Base-by-base conservation (phyloP, 1,284 basidiomycete species). In the Calocybe gambosa region DNA sequence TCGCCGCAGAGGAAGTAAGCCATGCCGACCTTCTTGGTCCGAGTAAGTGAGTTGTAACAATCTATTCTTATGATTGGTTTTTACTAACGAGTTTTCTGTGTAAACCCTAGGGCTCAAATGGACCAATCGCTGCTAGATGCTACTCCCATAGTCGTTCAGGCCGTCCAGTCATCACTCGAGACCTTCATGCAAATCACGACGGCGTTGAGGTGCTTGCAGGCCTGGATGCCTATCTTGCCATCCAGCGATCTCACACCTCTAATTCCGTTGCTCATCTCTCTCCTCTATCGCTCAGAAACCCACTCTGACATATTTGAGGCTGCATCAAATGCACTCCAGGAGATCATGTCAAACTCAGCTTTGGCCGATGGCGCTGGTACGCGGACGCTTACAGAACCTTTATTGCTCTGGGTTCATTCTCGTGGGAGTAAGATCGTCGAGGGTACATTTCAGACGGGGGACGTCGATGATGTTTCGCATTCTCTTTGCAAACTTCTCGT, bases 1-100 rank as follows among this genome's bases (percentile, higher is more conserved):
- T 93, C 46, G 83, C 79, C 0, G 86, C 88, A 0, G 89, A 93
- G 58, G 91, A 94, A 60, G 73, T 89, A 10, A 72, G 74, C 12
- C 75, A 77, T 26, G 85, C 87, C 5, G 87, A 89, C 62, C 64
- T 94, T 44, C 63, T 89, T 38, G 80, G 82, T n/a, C 58, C 78
- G 23, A 80, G 77, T 68, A 85, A 82, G 90, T 93, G 58, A 65
- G 80, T 59, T 42, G 41, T 55, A 33, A 37, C 45, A 4, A 23
- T 38, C 36, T 12, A 19, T 21, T 4, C 21, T 34, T 15, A 34
- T 34, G 15, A 15, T n/a, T 15, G 9, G 13, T 1, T 21, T 38
- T 5, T 12, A 4, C 19, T 23, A 19, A 20, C 7, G 19, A 38
- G 19, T n/a, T 13, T 13, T 21, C 35, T 13, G 5, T n/a, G n/a